Evolutionary conservation across 2,329 filamentous ascomycete genomes (phyloP).

Genomic region (Epichloe festucae): DNA sequence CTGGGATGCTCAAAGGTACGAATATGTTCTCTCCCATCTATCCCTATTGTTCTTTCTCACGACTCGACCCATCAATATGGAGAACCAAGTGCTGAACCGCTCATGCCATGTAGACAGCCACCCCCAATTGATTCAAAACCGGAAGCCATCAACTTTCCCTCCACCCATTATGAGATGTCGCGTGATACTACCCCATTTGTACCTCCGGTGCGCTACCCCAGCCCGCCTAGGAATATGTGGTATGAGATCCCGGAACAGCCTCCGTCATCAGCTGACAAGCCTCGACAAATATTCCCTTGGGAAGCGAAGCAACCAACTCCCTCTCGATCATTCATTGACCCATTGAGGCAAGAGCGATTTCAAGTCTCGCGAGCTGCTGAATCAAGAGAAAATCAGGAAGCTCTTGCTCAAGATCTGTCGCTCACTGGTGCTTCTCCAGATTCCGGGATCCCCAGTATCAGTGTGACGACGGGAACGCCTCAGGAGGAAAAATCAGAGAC

Average conservation of each 20-base stretch:
- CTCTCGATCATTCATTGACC: slow-evolving; percentile 44
- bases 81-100: slow-evolving; percentile 1
- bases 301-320: slow-evolving; percentile 53
- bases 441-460: not conserved
- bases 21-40: not conserved
- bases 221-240: slow-evolving; percentile 78
- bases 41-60: not conserved
- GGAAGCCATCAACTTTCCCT: slow-evolving; percentile 75
- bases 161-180: slow-evolving; percentile 72
- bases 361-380: slow-evolving; percentile 14
- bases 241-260: slow-evolving; percentile 65
- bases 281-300: slow-evolving; percentile 80
- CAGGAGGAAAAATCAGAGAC: not conserved
- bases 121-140: slow-evolving; percentile 60
- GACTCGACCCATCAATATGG: not conserved
- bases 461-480: not conserved
- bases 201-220: slow-evolving; percentile 64
- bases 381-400: not conserved
- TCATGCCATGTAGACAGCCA: slow-evolving; percentile 36
- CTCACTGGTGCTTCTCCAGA: not conserved
- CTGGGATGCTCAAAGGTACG: slow-evolving; percentile 44
- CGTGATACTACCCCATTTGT: slow-evolving; percentile 62
- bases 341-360: slow-evolving; percentile 4
- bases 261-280: slow-evolving; percentile 38
- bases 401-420: not conserved